Evolutionary conservation across 192 early-diverging fungal genomes (phyloP), one percentile per base, ranked within the genome.

Genomic region (Geosiphon pyriformis): DNA sequence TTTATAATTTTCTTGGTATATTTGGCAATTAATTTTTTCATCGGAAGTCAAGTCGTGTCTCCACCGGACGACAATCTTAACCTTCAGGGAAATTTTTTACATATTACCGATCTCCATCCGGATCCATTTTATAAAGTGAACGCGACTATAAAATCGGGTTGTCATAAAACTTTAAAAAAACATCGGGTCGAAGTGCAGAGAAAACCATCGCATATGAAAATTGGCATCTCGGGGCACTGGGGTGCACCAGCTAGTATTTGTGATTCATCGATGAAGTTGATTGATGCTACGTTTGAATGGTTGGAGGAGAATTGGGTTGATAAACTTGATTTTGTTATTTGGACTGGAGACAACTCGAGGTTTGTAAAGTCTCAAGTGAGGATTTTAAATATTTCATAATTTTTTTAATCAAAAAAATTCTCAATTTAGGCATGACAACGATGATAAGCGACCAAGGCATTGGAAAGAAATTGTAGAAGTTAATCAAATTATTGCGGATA

Each of bases 311-410:
- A 78, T 31, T 73, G 80, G 73, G 79, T 71, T 25, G 70, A 71
- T 48, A 67, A 72, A 18, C 67, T 88, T 29, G 89, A 91, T 72
- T 91, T 91, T 84, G 79, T 91, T 2, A 60, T 85, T 26, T 91
- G 87, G 85, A 91, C 89, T 2, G 89, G 89, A 27, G 89, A 91
- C 70, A 89, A 87, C 78, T 83, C 84, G 17, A 72, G 83, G 83
- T 85, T 11, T 31, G 31, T 27, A 47, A 33, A 56, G 29, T 55
- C 42, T 11, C 31, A n/a, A 42, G 31, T 42, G 12, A 48, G 22
- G 53, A 47, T 48, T 23, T 51, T 4, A 42, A 32, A 29, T 32
- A 17, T 52, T 60, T 49, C 20, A 22, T 12, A 59, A 61, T 62
- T 50, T 34, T 35, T 33, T 32, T 29, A 15, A 42, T 47, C 20